Conservation (phyloP, 176 grass and related monocot genomes). For the Chrysopogon serrulatus region DNA sequence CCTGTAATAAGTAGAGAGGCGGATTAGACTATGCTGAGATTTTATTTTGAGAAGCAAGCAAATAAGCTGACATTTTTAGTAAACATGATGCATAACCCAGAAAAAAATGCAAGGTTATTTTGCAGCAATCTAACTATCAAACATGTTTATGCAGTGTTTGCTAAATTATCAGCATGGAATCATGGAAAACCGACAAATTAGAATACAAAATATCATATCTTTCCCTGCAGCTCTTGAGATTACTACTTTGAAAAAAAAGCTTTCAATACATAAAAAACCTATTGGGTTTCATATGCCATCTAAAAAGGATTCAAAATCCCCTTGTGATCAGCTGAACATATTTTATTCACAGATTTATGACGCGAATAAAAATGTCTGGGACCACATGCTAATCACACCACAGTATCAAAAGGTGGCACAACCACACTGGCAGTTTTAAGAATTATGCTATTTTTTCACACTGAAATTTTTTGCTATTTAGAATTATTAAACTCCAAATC, state of each 20-base stretch:
- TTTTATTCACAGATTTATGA: background rate
- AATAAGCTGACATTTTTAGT: background rate
- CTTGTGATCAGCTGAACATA: background rate
- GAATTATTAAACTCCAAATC: background rate
- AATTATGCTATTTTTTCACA: background rate
- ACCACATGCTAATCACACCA: background rate
- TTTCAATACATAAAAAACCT: background rate
- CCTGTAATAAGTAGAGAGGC: slow-evolving; percentile 24
- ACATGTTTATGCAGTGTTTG: background rate
- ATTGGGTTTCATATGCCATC: background rate
- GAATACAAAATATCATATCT: slow-evolving; percentile 5
- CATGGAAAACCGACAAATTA: background rate
- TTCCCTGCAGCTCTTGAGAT: background rate
- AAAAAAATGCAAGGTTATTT: background rate
- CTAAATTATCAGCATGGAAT: background rate
- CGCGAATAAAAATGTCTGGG: background rate
- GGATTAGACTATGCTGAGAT: background rate
- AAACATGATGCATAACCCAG: background rate
- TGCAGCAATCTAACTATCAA: no score
- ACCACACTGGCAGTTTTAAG: background rate
- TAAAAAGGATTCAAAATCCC: background rate
- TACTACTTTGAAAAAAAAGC: background rate
- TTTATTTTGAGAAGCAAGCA: background rate
- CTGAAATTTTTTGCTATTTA: background rate
- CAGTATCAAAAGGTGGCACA: background rate